Conservation (phyloP, 2,329 filamentous ascomycete genomes). For the Diaporthe batatas region DNA sequence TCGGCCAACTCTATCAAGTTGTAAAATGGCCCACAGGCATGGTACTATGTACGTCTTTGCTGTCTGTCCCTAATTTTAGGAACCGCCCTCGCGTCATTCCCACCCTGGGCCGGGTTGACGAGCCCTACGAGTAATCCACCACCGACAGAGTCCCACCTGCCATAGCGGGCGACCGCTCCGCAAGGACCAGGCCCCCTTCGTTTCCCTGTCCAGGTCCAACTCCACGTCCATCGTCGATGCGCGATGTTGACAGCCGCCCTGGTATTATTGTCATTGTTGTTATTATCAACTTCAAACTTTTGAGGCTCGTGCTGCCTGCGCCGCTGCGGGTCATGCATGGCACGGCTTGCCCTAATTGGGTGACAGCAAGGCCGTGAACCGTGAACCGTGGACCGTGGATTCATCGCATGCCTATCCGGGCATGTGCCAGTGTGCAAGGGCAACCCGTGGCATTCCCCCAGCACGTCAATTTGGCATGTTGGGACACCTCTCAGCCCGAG, state of each 20-base stretch:
- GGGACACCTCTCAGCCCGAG: conserved; percentile 14
- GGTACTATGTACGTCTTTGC: too few relatives aligned
- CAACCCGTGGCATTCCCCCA: conserved; percentile 16
- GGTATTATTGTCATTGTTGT: background rate
- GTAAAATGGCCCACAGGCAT: too few relatives aligned
- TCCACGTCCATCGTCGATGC: conserved; percentile 5
- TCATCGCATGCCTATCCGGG: conserved; percentile 28
- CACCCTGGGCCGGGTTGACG: conserved; percentile 21
- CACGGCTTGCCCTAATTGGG: background rate
- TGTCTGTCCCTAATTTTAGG: conserved; percentile 25
- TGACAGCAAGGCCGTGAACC: background rate
- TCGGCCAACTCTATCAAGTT: conserved; percentile 21
- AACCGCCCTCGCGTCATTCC: conserved; percentile 26
- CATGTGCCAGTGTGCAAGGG: conserved; percentile 16
- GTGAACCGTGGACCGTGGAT: background rate
- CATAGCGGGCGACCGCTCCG: background rate
- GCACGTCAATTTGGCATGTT: conserved; percentile 21
- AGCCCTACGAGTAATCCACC: conserved; percentile 31
- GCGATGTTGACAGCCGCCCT: conserved; percentile 20
- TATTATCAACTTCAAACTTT: conserved; percentile 11
- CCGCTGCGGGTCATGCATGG: conserved; percentile 5
- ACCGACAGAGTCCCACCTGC: conserved; percentile 10
- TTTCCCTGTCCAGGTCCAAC: background rate
- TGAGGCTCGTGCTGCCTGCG: conserved; percentile 2
- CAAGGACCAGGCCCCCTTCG: conserved; percentile 20